Percentiles rank a stretch among this genome's conserved stretches.
phyloP scores from a whole-genome alignment of 2,329 filamentous ascomycete genomes.

The Nemania sp. region DNA sequence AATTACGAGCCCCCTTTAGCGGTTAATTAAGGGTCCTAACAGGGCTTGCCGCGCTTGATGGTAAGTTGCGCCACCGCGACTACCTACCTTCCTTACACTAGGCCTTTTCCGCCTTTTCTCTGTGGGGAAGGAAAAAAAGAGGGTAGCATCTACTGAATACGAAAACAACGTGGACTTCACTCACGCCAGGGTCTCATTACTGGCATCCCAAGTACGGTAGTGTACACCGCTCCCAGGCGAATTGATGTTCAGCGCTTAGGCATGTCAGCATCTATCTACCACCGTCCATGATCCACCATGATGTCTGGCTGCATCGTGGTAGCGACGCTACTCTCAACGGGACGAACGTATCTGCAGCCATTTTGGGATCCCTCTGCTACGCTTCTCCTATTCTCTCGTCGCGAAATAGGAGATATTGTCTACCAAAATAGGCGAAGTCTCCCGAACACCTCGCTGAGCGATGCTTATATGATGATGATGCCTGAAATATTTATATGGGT shows the following conservation, averaged over 20 bases:
- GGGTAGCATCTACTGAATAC: constrained; percentile 10
- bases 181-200: constrained; percentile 5
- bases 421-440: constrained; percentile 3
- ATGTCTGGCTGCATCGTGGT: constrained; percentile 2
- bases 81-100: not conserved
- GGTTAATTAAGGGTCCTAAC: not conserved
- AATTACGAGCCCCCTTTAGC: not conserved
- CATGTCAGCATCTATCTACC: constrained; percentile 5
- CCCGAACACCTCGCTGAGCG: constrained; percentile 19
- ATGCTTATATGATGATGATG: constrained; percentile 7
- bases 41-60: not conserved
- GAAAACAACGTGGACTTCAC: too few relatives aligned
- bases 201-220: not conserved
- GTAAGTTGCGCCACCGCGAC: not conserved
- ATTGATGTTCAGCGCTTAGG: constrained; percentile 14
- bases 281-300: not conserved
- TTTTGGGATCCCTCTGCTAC: too few relatives aligned
- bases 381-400: not conserved
- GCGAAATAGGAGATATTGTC: constrained; percentile 1
- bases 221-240: constrained; percentile 3
- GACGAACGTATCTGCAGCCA: too few relatives aligned
- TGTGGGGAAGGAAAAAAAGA: not conserved
- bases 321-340: too few relatives aligned
- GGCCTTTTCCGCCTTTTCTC: not conserved
- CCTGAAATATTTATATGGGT: constrained; percentile 9